phyloP scores from a whole-genome alignment of 495 filamentous ascomycete species.

The Talaromyces thailandensis region DNA sequence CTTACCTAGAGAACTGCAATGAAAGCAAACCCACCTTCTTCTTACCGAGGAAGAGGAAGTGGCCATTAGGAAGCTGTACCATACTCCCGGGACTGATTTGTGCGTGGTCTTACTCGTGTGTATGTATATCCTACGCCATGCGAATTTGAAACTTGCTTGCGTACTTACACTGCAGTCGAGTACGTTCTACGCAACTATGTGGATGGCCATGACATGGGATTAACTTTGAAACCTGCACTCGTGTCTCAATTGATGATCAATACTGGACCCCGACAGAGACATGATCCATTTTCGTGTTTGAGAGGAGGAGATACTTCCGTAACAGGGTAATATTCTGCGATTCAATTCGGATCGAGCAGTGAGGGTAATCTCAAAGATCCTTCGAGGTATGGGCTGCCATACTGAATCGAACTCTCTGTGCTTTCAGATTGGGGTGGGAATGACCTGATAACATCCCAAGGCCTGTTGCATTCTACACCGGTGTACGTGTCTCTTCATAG shows the following conservation, averaged over 20 bases:
- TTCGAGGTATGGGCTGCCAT: too few species aligned
- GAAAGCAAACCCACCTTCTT: not conserved
- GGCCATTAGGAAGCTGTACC: not conserved
- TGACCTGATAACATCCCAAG: too few species aligned
- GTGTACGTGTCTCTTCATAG: too few species aligned
- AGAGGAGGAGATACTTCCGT: not conserved
- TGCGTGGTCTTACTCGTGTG: not conserved
- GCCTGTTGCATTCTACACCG: too few species aligned
- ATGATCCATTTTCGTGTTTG: not conserved
- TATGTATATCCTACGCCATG: not conserved
- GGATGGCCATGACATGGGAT: not conserved
- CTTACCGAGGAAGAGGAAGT: not conserved
- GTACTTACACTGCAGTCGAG: not conserved
- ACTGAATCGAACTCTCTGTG: too few species aligned
- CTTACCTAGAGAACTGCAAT: not conserved
- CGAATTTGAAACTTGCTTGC: not conserved
- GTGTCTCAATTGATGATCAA: not conserved
- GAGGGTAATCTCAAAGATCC: too few species aligned
- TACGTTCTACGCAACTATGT: not conserved
- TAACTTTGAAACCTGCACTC: not conserved
- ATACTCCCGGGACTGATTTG: not conserved
- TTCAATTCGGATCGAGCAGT: too few species aligned
- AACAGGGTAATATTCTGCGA: not conserved
- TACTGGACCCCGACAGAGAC: not conserved
- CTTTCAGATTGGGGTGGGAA: too few species aligned